Percentiles rank a stretch among this genome's conserved stretches.
These are phyloP conservation scores for Lasiodiplodia sp. DNA, from an alignment of 2,329 filamentous ascomycete species.

Conservation along the genomic window DNA sequence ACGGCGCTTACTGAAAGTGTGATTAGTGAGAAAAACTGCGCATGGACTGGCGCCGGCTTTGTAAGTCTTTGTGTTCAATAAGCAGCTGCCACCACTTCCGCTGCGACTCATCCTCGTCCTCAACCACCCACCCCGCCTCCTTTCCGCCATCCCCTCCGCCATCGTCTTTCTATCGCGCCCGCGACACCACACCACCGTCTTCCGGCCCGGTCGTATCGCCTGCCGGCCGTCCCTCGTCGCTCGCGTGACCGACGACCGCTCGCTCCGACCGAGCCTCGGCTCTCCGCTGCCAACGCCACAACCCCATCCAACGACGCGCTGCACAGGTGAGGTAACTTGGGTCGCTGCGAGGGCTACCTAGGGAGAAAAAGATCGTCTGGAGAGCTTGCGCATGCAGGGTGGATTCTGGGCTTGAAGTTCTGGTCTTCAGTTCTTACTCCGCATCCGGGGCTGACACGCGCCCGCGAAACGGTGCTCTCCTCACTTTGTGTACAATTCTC, in stretches of 20 bases:
- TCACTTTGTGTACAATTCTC: conserved; percentile 31
- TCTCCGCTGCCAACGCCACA: conserved; percentile 21
- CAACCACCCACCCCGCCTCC: conserved; percentile 16
- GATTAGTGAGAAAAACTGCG: too few species aligned
- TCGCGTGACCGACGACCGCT: conserved; percentile 25
- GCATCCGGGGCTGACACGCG: conserved; percentile 25
- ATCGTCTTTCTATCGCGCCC: conserved; percentile 1
- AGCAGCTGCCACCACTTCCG: conserved; percentile 22
- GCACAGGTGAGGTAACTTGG: conserved; percentile 30
- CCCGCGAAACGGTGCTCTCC: conserved; percentile 26
- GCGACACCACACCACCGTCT: conserved; percentile 4
- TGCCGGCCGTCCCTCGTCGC: conserved; percentile 7
- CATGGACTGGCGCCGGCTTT: too few species aligned
- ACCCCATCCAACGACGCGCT: conserved; percentile 14
- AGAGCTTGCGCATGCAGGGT: conserved; percentile 27
- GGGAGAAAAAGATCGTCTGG: conserved; percentile 27
- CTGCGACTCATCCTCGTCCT: conserved; percentile 13
- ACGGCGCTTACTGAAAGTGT: too few species aligned
- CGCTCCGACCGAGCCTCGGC: conserved; percentile 22
- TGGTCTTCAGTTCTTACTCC: conserved; percentile 32
- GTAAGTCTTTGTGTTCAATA: not conserved
- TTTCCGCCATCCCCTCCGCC: conserved; percentile 17
- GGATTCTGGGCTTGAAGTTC: conserved; percentile 30
- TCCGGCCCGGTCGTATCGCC: not conserved
- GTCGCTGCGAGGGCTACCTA: conserved; percentile 21